Conservation (phyloP, 768 basidiomycete species). For the Pholiota molesta region DNA sequence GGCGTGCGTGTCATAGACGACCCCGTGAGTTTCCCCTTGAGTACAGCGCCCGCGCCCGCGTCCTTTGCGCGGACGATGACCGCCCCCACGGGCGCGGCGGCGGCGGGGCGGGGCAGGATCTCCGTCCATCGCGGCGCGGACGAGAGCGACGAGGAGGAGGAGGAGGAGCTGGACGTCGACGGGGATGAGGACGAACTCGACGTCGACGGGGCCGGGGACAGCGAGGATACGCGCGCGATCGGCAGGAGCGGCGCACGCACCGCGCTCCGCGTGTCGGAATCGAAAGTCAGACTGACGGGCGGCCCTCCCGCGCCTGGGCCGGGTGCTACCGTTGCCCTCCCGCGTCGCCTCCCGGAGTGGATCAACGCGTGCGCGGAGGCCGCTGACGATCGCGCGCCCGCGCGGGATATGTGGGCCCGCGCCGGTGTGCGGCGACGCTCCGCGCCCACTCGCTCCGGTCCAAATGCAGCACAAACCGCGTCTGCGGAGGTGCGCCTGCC, state of each 20-base stretch:
- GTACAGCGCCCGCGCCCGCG: no score
- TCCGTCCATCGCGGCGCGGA: neutral
- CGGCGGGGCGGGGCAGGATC: no score
- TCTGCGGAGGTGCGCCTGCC: neutral
- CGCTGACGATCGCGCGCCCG: neutral
- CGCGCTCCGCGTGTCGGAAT: neutral
- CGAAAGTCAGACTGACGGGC: neutral
- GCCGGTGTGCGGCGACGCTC: neutral
- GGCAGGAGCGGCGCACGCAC: neutral
- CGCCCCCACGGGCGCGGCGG: neutral
- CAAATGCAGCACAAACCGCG: neutral
- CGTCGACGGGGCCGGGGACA: neutral
- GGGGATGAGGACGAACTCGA: neutral
- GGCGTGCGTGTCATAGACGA: no score
- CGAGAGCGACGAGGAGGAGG: neutral
- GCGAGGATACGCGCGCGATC: neutral
- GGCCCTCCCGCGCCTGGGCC: neutral
- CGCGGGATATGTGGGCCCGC: slow-evolving; percentile 9
- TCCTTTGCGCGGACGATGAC: no score
- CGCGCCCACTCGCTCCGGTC: neutral
- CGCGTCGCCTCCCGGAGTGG: slow-evolving; percentile 10
- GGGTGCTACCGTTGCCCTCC: neutral
- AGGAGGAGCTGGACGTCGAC: neutral
- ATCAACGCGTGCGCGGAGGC: slow-evolving; percentile 7
- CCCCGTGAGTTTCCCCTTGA: no score